Percentiles rank a stretch among this genome's conserved stretches.
Conservation (phyloP, 768 basidiomycete genomes). For the Serpula lacrymans region DNA sequence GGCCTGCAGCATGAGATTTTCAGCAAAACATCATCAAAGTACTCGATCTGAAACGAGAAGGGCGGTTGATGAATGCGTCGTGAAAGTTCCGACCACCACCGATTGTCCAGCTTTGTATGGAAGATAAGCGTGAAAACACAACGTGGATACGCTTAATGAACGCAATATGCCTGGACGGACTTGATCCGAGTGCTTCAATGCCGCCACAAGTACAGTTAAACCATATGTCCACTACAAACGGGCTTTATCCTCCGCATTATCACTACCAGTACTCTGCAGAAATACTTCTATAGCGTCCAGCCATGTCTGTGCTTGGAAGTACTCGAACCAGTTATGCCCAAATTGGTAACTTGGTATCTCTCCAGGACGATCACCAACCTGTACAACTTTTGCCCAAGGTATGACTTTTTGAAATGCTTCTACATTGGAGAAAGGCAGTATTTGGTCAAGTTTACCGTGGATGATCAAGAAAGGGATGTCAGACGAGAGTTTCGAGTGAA, state of each 20-base stretch:
- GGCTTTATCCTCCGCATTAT: conserved; percentile 2
- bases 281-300: conserved; percentile 36
- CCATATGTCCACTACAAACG: too few relatives aligned
- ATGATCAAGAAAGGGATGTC: conserved; percentile 36
- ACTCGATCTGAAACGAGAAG: too few relatives aligned
- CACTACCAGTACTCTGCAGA: conserved; percentile 8
- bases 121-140: too few relatives aligned
- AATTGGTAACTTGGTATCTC: conserved; percentile 33
- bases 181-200: too few relatives aligned
- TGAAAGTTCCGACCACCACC: too few relatives aligned
- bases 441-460: conserved; percentile 36
- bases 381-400: conserved; percentile 34
- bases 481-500: conserved; percentile 29
- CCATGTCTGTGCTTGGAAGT: conserved; percentile 42
- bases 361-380: conserved; percentile 29
- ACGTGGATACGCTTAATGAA: too few relatives aligned
- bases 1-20: too few relatives aligned
- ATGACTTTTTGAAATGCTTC: conserved; percentile 33
- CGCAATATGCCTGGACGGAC: too few relatives aligned
- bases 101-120: too few relatives aligned
- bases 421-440: conserved; percentile 36
- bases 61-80: too few relatives aligned
- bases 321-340: conserved; percentile 46
- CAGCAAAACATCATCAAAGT: too few relatives aligned
- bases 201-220: too few relatives aligned